A percentile compares a stretch with the other conserved stretches of the same genome.
Evolutionary conservation across 1,284 basidiomycete species (phyloP).

Genomic region (Acaromyces ingoldii): DNA sequence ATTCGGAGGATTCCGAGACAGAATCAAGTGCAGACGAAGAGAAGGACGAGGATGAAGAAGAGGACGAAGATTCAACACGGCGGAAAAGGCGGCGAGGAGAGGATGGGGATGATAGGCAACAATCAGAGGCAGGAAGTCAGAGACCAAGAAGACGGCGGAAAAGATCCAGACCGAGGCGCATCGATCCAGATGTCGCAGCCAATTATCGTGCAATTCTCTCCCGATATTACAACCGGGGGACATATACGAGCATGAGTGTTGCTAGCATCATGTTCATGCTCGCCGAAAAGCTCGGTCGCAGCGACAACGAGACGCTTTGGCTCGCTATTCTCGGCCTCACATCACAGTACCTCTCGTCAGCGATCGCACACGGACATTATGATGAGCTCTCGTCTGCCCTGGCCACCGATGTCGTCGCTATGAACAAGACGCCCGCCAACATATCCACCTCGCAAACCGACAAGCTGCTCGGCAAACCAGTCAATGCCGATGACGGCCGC

Average conservation of each 20-base stretch:
- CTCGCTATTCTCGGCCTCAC: slow-evolving; percentile 90
- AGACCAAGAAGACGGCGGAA: background rate
- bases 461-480: slow-evolving; percentile 10
- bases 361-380: slow-evolving; percentile 80
- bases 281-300: slow-evolving; percentile 78
- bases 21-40: slow-evolving; percentile 16
- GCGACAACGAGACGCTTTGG: slow-evolving; percentile 92
- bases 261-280: slow-evolving; percentile 84
- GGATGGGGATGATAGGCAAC: background rate
- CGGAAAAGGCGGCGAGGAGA: slow-evolving; percentile 1
- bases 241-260: slow-evolving; percentile 82
- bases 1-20: slow-evolving; percentile 38
- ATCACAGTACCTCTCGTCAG: slow-evolving; percentile 79
- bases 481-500: slow-evolving; percentile 37
- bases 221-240: slow-evolving; percentile 74
- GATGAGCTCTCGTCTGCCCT: slow-evolving; percentile 55
- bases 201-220: slow-evolving; percentile 36
- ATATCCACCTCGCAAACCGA: background rate
- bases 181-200: slow-evolving; percentile 8
- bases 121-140: background rate
- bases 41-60: slow-evolving; percentile 10
- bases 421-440: slow-evolving; percentile 13
- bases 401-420: slow-evolving; percentile 37
- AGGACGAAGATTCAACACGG: slow-evolving; percentile 3
- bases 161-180: background rate